Conservation (phyloP, 768 basidiomycete species). For the Suillus discolor region DNA sequence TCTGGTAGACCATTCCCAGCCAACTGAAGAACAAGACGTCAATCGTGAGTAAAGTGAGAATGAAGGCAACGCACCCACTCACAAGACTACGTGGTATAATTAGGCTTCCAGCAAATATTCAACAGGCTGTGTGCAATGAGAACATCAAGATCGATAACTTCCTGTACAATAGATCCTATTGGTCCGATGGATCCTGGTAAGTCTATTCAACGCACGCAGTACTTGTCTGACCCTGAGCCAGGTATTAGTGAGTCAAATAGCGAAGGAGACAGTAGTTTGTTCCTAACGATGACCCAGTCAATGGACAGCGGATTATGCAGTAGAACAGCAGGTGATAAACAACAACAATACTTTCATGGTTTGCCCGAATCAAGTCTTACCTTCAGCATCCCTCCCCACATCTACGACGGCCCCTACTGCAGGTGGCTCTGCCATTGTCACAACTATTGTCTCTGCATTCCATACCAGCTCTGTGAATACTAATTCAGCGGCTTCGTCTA, state of each 20-base stretch:
- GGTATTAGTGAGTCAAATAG: conserved; percentile 12
- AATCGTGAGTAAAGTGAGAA: conserved; percentile 23
- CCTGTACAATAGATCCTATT: conserved; percentile 13
- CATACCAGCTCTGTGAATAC: not conserved
- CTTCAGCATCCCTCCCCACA: conserved; percentile 10
- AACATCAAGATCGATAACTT: conserved; percentile 21
- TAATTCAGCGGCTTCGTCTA: not conserved
- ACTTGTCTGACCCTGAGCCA: conserved; percentile 3
- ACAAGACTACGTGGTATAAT: not conserved
- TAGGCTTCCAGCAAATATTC: conserved; percentile 19
- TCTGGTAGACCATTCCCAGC: conserved; percentile 51
- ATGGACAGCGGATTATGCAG: conserved; percentile 21
- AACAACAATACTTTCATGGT: conserved; percentile 31
- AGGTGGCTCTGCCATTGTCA: not conserved
- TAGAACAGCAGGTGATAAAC: conserved; percentile 17
- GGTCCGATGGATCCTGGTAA: conserved; percentile 23
- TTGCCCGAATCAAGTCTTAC: conserved; percentile 18
- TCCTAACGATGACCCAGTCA: conserved; percentile 14
- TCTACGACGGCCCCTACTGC: not conserved
- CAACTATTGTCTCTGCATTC: not conserved
- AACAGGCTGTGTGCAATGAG: conserved; percentile 24
- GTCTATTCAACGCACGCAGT: not conserved
- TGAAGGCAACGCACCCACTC: not conserved
- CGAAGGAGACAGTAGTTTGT: not conserved
- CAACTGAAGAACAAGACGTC: conserved; percentile 49